Evolutionary conservation across 371 early-diverging fungal species (phyloP), one percentile per base, ranked within the genome.

Genomic region (Syncephalis plumigaleata): DNA sequence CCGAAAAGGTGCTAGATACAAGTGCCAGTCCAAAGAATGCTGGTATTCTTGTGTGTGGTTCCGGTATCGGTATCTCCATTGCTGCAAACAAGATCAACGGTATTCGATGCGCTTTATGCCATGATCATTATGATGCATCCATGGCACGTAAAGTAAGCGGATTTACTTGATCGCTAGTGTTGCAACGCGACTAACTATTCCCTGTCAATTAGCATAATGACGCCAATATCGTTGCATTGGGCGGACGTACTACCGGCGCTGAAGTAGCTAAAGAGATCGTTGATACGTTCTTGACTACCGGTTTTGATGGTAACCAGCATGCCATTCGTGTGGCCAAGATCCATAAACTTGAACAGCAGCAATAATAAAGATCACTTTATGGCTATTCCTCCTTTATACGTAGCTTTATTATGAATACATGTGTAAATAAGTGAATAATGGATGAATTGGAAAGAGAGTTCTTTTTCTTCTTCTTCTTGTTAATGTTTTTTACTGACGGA

Each of bases 41-140:
- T 16, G 51, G 51, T 5, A 38, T 51, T 23, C 22, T 51, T 16
- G 31, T 51, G 2, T 51, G 51, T 25, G 51, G 51, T 3, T 24
- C 39, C 13, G 51, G 51, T 11, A 51, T 51, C 17, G 51, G 51
- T 39, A 51, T 51, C 16, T 46, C 46, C 4, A 51, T 51, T 17
- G 46, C 51, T 39, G 51, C 51, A 9, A 51, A 51, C 27, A 51
- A 51, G 22, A 25, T 45, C 9, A 22, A 39, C 1, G 40, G 40
- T 21, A 42, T 46, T 16, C 13, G 51, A 37, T 51, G 51, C 22
- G 46, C 38, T 15, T 27, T 51, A 9, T 51, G 51, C 39, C 51
- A 51, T 16, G 38, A 51, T 16, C n/a, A 31, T 4, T 51, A 39
- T 36, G 46, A 45, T 46, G 45, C 51, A 25, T 45, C 36, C 21